Percentiles rank a stretch among this genome's conserved stretches.
Evolutionary conservation across 2,329 filamentous ascomycete genomes (phyloP).

Genomic region (Clarireedia sp.): DNA sequence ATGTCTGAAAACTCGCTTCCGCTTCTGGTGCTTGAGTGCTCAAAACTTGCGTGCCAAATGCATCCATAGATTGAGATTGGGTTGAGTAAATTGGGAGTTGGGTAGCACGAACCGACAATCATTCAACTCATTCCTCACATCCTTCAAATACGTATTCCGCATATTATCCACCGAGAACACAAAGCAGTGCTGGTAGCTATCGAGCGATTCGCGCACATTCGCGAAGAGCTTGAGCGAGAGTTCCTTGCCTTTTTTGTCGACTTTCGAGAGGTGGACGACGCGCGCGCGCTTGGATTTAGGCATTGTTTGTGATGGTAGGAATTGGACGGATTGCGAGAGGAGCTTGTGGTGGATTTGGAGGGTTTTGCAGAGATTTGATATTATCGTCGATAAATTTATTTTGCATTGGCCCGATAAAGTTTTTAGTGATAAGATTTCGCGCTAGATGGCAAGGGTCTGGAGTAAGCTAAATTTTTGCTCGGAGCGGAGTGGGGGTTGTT

Average conservation of each 20-base stretch:
- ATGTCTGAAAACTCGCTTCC: not conserved
- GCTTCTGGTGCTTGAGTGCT: not conserved
- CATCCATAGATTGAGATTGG: not conserved
- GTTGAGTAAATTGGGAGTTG: not conserved
- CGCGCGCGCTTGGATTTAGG: conserved; percentile 92
- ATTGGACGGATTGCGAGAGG: not conserved
- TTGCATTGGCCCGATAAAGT: conserved; percentile 15
- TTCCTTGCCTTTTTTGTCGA: conserved; percentile 88
- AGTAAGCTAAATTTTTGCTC: not conserved
- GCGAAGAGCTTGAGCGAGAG: conserved; percentile 77
- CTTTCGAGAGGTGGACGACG: conserved; percentile 83
- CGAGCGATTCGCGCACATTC: conserved; percentile 77
- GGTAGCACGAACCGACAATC: conserved; percentile 63
- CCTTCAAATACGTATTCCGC: conserved; percentile 94
- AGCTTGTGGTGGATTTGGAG: conserved; percentile 2
- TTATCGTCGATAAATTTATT: conserved; percentile 13
- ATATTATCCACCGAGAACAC: conserved; percentile 94
- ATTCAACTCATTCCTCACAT: conserved; percentile 73
- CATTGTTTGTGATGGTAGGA: conserved; percentile 45
- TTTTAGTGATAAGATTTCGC: conserved; percentile 10
- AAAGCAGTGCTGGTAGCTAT: conserved; percentile 83
- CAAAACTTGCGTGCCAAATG: not conserved
- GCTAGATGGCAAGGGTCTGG: conserved; percentile 10
- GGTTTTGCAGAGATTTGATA: conserved; percentile 7
- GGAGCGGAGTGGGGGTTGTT: conserved; percentile 3